A percentile compares a stretch with the other conserved stretches of the same genome.
Evolutionary conservation across 2,329 filamentous ascomycete species (phyloP).

Genomic region (Diaporthe citrichinensis): DNA sequence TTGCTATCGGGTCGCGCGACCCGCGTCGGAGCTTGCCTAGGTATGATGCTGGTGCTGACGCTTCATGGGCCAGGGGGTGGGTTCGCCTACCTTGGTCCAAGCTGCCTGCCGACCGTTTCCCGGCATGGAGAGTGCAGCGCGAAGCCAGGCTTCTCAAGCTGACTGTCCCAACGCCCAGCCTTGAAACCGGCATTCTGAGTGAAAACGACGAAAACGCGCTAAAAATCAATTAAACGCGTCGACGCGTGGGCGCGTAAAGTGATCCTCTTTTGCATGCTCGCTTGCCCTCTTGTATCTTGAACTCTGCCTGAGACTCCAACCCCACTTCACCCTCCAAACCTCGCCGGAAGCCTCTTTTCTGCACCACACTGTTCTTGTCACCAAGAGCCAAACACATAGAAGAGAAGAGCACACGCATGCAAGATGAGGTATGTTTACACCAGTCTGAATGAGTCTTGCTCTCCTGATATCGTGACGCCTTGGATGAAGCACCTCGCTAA

Average conservation of each 20-base stretch:
- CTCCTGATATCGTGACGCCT: not conserved
- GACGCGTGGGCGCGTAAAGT: conserved; percentile 37
- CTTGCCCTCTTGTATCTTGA: conserved; percentile 12
- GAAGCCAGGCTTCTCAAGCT: not conserved
- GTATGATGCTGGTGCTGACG: conserved; percentile 6
- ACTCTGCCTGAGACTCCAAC: conserved; percentile 17
- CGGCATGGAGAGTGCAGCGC: not conserved
- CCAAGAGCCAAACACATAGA: not conserved
- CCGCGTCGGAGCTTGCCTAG: conserved; percentile 25
- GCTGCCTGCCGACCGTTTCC: conserved; percentile 5
- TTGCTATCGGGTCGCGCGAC: conserved; percentile 9
- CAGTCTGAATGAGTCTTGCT: not conserved
- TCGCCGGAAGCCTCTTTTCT: conserved; percentile 7
- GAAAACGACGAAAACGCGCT: conserved; percentile 46
- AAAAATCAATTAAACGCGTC: conserved; percentile 39
- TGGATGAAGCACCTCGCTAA: conserved; percentile 40
- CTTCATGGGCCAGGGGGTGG: not conserved
- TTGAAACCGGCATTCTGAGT: not conserved
- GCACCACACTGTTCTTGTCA: not conserved
- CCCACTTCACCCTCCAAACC: conserved; percentile 9
- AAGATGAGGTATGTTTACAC: conserved; percentile 39
- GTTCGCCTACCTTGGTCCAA: not conserved
- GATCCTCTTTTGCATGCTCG: conserved; percentile 18
- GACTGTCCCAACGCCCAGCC: rapidly evolving
- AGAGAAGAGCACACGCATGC: conserved; percentile 11